phyloP scores from a whole-genome alignment of 768 basidiomycete genomes.

The Lactarius vividus region DNA sequence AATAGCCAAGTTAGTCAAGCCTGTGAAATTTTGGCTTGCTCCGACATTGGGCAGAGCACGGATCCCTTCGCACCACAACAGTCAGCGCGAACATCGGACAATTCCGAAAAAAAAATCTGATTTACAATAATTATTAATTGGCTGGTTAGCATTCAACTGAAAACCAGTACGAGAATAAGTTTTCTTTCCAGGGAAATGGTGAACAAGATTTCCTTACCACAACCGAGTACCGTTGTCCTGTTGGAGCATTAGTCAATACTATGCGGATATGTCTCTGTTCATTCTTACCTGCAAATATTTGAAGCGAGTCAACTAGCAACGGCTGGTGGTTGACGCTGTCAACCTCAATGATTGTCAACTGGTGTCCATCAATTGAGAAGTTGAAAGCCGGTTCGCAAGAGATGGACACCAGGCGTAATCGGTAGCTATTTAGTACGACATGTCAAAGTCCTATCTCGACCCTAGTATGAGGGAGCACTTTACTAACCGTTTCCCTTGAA shows the following conservation, averaged over 20 bases:
- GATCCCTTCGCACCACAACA: neutral
- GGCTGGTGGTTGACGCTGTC: slow-evolving; percentile 25
- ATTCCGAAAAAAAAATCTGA: neutral
- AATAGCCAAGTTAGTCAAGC: slow-evolving; percentile 22
- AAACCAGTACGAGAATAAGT: neutral
- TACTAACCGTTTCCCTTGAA: slow-evolving; percentile 11
- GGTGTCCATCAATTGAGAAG: slow-evolving; percentile 26
- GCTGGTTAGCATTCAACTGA: neutral
- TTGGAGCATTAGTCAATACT: neutral
- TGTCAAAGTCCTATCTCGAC: neutral
- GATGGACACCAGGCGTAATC: slow-evolving; percentile 16
- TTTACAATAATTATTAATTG: slow-evolving; percentile 2
- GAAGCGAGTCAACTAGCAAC: slow-evolving; percentile 13
- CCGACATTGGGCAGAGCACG: neutral
- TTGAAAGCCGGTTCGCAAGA: slow-evolving; percentile 14
- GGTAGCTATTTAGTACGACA: neutral
- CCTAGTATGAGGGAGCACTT: too few species aligned
- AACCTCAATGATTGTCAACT: slow-evolving; percentile 27
- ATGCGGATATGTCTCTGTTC: neutral
- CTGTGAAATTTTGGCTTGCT: neutral
- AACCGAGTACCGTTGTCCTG: slow-evolving; percentile 26
- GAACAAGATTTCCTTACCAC: neutral
- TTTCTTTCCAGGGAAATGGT: neutral
- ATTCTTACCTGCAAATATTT: slow-evolving; percentile 16
- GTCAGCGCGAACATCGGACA: neutral